Evolutionary conservation across 352 stramenopile species (phyloP), one percentile per base, ranked within the genome.

Genomic region (Phytophthora rubi): DNA sequence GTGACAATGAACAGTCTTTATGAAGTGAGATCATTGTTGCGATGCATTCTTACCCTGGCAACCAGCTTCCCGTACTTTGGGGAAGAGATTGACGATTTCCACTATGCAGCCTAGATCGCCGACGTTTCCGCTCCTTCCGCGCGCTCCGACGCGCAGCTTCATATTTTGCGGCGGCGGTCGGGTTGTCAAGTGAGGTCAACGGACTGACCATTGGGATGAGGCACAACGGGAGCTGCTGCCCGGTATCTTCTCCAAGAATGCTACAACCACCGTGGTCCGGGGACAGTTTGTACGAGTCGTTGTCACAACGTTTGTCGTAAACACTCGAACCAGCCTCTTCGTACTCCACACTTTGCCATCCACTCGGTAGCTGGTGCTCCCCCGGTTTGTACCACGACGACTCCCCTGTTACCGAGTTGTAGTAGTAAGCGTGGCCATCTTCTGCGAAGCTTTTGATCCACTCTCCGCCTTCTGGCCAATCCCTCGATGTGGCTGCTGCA

Each of bases 161-260:
- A 21, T 87, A 70, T 44, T 90, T 92, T 0, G 78, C 62, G 15
- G 76, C 80, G 6, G 84, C 86, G 6, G 80, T 85, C 3, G 84
- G 86, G 51, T 92, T 72, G 53, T 94, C 86, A 12, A 94, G 77
- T 13, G 79, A 89, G 0, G 77, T 76, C 2, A 94, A 71, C 4
- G 81, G 80, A 58, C 83, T 92, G 58, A 88, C 82, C 70, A 92
- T 84, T 37, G 86, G 86, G 42, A 92, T 85, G 63, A 94, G 69
- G 44, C 82, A 92, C 13, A 92, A 32, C 26, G 84, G 79, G 12
- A 90, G 71, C 51, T 83, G 67, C 28, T 90, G 69, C 8, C 77
- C 76, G 1, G 9, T 7, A 1, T 35, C 52, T 48, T 59, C 54
- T 28, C 16, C 45, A 23, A 67, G 56, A 60, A 68, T 64, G 33